Conservation (phyloP, 2,329 filamentous ascomycete genomes). For the Metarhizium brunneum region DNA sequence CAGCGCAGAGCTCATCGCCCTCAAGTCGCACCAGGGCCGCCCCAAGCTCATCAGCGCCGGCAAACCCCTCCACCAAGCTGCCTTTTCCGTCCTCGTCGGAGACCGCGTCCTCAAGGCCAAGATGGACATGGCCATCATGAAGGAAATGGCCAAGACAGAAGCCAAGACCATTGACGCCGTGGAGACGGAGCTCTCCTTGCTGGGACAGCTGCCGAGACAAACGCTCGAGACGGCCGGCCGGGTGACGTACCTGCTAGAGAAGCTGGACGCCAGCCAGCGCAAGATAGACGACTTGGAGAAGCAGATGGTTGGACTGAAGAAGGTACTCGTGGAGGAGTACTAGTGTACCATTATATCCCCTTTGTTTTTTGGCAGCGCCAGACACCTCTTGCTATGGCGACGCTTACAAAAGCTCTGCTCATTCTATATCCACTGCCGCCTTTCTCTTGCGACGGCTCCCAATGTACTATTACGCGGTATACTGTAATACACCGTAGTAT, state of each 20-base stretch:
- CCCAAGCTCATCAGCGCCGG: constrained; percentile 71
- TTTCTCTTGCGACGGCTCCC: too few relatives aligned
- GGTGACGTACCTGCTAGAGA: constrained; percentile 62
- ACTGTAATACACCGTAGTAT: background rate
- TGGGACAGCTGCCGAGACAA: constrained; percentile 63
- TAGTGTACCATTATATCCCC: constrained; percentile 21
- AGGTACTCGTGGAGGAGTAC: constrained; percentile 37
- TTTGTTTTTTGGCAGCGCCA: too few relatives aligned
- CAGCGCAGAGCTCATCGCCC: constrained; percentile 75
- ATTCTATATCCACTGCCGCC: too few relatives aligned
- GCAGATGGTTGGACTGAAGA: constrained; percentile 64
- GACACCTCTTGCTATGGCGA: too few relatives aligned
- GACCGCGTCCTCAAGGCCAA: constrained; percentile 66
- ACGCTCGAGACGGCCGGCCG: constrained; percentile 58
- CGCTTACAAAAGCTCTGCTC: too few relatives aligned
- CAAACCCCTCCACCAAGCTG: constrained; percentile 77
- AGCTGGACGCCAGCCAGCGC: constrained; percentile 63
- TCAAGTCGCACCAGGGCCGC: constrained; percentile 64
- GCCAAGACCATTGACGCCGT: constrained; percentile 66
- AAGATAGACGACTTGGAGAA: constrained; percentile 67
- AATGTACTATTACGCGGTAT: too few relatives aligned
- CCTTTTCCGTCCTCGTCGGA: constrained; percentile 62
- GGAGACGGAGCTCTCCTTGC: constrained; percentile 63
- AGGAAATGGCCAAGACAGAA: constrained; percentile 62
- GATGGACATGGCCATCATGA: constrained; percentile 62